Conservation (phyloP, 2,329 filamentous ascomycete species). For the Talaromyces sp. region DNA sequence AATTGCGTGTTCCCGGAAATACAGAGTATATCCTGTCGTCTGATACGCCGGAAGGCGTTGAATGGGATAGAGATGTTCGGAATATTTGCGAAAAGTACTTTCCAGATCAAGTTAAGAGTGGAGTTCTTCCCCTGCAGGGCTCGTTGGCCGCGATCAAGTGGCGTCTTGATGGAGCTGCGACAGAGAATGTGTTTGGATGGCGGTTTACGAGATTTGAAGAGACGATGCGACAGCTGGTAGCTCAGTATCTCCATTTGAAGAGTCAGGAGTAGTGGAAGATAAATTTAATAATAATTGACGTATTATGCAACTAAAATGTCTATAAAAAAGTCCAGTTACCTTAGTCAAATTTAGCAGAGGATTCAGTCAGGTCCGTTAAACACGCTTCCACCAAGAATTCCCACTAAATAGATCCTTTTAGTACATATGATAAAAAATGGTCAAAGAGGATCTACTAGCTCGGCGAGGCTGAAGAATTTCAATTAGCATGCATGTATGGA, state of each 20-base stretch:
- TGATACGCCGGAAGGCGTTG: conserved; percentile 1
- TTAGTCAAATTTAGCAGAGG: too few species aligned
- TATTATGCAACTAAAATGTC: not conserved
- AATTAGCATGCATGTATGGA: too few species aligned
- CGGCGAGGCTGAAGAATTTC: too few species aligned
- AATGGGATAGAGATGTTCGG: not conserved
- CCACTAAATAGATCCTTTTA: too few species aligned
- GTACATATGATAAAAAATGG: too few species aligned
- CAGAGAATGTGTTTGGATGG: conserved; percentile 4
- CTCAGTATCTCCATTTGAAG: not conserved
- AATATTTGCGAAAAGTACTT: not conserved
- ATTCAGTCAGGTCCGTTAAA: too few species aligned
- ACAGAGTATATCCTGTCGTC: conserved; percentile 3
- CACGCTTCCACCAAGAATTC: too few species aligned
- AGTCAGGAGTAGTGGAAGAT: not conserved
- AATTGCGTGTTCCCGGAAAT: not conserved
- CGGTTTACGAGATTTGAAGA: not conserved
- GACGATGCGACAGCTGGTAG: not conserved
- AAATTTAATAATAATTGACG: not conserved
- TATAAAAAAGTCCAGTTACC: not conserved
- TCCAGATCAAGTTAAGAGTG: not conserved
- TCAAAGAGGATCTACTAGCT: too few species aligned
- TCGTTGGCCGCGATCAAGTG: not conserved
- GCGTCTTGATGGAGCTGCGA: not conserved
- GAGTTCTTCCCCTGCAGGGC: not conserved